phyloP scores from a whole-genome alignment of 2,329 filamentous ascomycete genomes.

The Trichoderma atroviride region DNA sequence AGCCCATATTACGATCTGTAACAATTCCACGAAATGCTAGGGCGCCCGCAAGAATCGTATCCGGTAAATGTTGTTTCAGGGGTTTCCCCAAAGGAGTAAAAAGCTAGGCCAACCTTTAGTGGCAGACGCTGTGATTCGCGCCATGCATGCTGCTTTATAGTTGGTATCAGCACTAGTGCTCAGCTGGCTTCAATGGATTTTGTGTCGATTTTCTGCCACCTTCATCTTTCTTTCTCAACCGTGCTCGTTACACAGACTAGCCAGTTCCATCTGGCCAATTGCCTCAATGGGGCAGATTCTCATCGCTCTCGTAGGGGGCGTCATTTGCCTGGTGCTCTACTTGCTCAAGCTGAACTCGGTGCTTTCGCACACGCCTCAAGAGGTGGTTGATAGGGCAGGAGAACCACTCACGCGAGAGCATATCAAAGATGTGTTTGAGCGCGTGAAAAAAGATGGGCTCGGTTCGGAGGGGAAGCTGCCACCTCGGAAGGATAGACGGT shows the following conservation, averaged over 20 bases:
- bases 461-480: constrained; percentile 46
- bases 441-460: constrained; percentile 42
- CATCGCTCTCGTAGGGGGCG: constrained; percentile 27
- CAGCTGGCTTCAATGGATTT: background rate
- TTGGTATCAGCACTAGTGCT: no score
- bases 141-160: background rate
- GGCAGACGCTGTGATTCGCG: background rate
- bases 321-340: constrained; percentile 33
- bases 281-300: background rate
- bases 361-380: constrained; percentile 42
- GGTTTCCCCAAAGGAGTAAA: no score
- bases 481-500: constrained; percentile 45
- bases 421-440: constrained; percentile 41
- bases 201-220: background rate
- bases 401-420: constrained; percentile 42
- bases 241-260: background rate
- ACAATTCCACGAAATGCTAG: no score
- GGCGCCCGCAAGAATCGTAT: no score
- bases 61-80: no score
- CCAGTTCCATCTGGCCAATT: background rate
- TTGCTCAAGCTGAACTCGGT: constrained; percentile 41
- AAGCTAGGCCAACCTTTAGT: no score
- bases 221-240: background rate
- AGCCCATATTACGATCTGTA: no score
- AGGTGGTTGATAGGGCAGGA: constrained; percentile 38